A percentile compares a stretch with the other conserved stretches of the same genome.
Evolutionary conservation across 2,329 filamentous ascomycete species (phyloP).

Genomic region (Neonectria punicea): DNA sequence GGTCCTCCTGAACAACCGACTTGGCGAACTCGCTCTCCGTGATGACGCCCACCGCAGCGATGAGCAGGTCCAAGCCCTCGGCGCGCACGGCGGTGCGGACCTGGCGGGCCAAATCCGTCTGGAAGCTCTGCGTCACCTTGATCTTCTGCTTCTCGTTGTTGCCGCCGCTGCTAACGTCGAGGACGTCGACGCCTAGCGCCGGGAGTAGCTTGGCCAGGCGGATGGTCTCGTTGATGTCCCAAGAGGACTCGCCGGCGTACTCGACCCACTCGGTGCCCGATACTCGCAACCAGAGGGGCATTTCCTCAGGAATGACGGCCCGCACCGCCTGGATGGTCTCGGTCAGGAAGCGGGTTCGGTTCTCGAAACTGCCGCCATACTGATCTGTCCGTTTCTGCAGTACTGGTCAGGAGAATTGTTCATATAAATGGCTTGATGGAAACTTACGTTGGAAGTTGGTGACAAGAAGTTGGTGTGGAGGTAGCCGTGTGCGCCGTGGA

Average conservation of each 20-base stretch:
- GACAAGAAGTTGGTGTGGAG: constrained; percentile 73
- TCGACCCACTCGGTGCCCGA: constrained; percentile 74
- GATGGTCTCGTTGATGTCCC: constrained; percentile 72
- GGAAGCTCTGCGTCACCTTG: constrained; percentile 72
- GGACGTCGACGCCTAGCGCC: constrained; percentile 78
- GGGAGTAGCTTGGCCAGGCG: constrained; percentile 67
- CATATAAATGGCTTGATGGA: too few relatives aligned
- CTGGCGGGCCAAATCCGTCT: constrained; percentile 76
- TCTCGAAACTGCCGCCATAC: constrained; percentile 74
- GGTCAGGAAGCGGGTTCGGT: constrained; percentile 69
- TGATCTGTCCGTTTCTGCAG: constrained; percentile 66
- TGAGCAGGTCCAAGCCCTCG: constrained; percentile 64
- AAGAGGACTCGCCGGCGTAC: constrained; percentile 58
- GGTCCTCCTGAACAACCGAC: constrained; percentile 60
- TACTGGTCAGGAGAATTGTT: not conserved
- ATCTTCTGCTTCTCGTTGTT: constrained; percentile 72
- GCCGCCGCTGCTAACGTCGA: constrained; percentile 84
- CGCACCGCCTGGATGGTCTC: constrained; percentile 65
- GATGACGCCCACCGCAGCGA: constrained; percentile 81
- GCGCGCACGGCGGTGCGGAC: constrained; percentile 73
- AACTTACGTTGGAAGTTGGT: constrained; percentile 63
- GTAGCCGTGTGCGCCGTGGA: constrained; percentile 73
- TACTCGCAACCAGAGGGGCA: constrained; percentile 68
- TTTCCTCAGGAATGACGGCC: constrained; percentile 60
- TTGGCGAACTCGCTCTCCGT: constrained; percentile 75